Base-by-base conservation (phyloP, 176 grass and related monocot species). In the Phoenix dactylifera region DNA sequence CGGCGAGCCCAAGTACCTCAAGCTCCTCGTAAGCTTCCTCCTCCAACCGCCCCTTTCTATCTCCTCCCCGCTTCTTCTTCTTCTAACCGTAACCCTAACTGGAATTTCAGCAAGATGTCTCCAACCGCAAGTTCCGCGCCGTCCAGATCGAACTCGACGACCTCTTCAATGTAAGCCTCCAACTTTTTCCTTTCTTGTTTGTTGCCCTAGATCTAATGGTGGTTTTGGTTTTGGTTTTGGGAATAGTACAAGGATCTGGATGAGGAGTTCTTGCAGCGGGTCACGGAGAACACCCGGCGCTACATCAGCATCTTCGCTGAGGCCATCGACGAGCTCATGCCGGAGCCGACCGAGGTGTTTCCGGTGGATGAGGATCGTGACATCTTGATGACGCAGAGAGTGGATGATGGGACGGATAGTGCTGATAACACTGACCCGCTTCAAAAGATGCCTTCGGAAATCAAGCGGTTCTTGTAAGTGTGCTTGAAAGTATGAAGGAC, bases 301-400 rank as follows among this genome's bases (percentile, higher is more conserved):
- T 98, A 98, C 53, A 78, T 98, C 16, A 74, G 73, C 5, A 53
- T 93, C 53, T 98, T 98, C 5, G 82, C 84, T 0, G 88, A 98
- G 56, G 94, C 79, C 51, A 53, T 86, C 15, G 94, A 98, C 7
- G 94, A 98, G 76, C 73, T 98, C 76, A 89, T 98, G 94, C 94
- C 94, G 0, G 88, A 93, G 54, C 82, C 94, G 3, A 98, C 94
- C 1, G 94, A 98, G 76, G 84, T 87, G n/a, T 85, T 83, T 52
- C 32, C 71, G 1, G 88, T 85, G 1, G 94, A 98, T 0, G 94
- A 98, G 66, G 88, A 98, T 54, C 51, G 85, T 16, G 94, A 98
- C 62, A 93, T 98, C 65, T 64, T 98, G 39, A 98, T 98, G 88
- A 98, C 94, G 0, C 94, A 98, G 73, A 87, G 94, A 22, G 94